Evolutionary conservation across 257 asterid genomes (phyloP).

Genomic region (Prunella vulgaris): DNA sequence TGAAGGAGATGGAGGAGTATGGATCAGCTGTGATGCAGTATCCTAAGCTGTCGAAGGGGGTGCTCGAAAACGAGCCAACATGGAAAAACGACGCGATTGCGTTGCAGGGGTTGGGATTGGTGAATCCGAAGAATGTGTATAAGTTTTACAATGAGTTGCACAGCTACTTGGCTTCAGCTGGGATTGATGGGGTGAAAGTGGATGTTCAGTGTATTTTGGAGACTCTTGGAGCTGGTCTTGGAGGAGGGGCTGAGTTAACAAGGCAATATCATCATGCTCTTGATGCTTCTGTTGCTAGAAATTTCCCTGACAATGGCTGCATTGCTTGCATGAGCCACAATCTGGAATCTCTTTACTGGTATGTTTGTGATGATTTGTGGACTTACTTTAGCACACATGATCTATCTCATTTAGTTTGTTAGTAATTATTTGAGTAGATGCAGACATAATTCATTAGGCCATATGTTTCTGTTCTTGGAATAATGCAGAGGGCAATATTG

Average conservation of each 20-base stretch:
- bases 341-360: constrained; percentile 83
- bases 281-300: constrained; percentile 73
- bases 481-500: too few species aligned
- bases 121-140: constrained; percentile 67
- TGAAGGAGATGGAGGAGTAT: constrained; percentile 59
- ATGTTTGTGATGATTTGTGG: background rate
- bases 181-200: constrained; percentile 81
- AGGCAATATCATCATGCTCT: constrained; percentile 82
- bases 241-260: constrained; percentile 79
- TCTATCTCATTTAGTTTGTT: background rate
- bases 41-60: constrained; percentile 57
- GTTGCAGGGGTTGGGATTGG: constrained; percentile 74
- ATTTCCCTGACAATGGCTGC: constrained; percentile 77
- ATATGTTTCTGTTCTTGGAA: too few species aligned
- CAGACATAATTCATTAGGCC: background rate
- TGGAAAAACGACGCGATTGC: constrained; percentile 71
- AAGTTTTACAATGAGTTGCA: constrained; percentile 74
- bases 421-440: background rate
- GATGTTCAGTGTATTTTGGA: constrained; percentile 86
- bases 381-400: background rate
- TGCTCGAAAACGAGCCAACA: constrained; percentile 64
- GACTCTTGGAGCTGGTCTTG: constrained; percentile 77
- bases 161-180: constrained; percentile 71
- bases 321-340: constrained; percentile 93
- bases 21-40: constrained; percentile 53